A percentile compares a stretch with the other conserved stretches of the same genome.
Conservation (phyloP, 441 rosid genomes). For the Lepidium campestre region DNA sequence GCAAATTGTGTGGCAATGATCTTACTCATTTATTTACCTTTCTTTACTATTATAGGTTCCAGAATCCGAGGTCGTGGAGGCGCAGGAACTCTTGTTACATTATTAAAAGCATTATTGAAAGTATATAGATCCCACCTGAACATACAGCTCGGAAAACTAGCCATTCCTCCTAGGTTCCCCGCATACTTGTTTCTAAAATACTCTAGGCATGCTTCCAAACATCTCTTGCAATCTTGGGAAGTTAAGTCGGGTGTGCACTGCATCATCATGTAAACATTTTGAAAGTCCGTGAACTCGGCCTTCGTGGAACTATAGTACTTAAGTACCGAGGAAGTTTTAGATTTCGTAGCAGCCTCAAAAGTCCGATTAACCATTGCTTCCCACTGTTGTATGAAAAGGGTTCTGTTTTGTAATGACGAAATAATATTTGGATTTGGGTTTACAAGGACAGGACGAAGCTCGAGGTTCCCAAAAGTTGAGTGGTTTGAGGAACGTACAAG, state of each 20-base stretch:
- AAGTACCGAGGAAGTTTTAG: constrained; percentile 11
- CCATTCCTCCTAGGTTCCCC: constrained; percentile 21
- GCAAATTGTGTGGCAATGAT: background rate
- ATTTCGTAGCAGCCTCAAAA: background rate
- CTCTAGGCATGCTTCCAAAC: background rate
- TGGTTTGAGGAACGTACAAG: constrained; percentile 12
- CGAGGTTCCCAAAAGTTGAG: constrained; percentile 3
- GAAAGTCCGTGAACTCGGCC: background rate
- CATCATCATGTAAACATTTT: constrained; percentile 20
- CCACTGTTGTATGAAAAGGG: constrained; percentile 16
- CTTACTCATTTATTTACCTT: background rate
- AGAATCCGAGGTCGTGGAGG: background rate
- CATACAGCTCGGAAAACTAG: constrained; percentile 13
- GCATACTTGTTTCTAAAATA: background rate
- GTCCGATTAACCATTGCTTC: constrained; percentile 10
- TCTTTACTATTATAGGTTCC: background rate
- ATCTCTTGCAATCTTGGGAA: constrained; percentile 14
- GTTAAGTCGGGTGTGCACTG: constrained; percentile 29
- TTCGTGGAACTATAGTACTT: constrained; percentile 16
- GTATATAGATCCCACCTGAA: constrained; percentile 31
- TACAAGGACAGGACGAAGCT: background rate
- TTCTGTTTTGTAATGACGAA: background rate
- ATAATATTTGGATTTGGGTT: background rate
- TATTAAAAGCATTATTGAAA: constrained; percentile 1
- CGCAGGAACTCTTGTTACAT: background rate